Conservation (phyloP, 78 protist genomes). For the Dictyostelium purpureum region DNA sequence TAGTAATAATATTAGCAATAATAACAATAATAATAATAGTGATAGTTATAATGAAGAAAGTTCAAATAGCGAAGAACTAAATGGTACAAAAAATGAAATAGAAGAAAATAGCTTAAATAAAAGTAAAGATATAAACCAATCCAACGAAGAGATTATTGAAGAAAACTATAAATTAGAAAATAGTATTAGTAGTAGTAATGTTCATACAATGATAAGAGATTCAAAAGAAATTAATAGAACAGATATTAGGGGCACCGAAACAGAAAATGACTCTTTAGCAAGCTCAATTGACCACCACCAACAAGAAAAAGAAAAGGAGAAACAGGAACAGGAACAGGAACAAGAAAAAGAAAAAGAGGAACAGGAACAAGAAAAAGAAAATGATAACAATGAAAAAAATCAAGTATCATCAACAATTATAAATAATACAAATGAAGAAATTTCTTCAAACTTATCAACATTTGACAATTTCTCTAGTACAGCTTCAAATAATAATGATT, state of each 20-base stretch:
- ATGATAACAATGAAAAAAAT: not conserved
- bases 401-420: too few relatives aligned
- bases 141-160: too few relatives aligned
- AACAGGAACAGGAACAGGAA: too few relatives aligned
- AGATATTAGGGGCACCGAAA: not conserved
- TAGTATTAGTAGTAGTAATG: not conserved
- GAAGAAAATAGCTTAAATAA: too few relatives aligned
- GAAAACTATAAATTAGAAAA: too few relatives aligned
- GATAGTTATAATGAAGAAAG: too few relatives aligned
- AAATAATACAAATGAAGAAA: conserved; percentile 21
- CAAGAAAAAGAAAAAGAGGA: too few relatives aligned
- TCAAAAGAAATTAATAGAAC: not conserved
- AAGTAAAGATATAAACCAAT: too few relatives aligned
- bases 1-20: too few relatives aligned
- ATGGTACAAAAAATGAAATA: too few relatives aligned
- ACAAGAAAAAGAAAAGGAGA: not conserved
- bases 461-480: conserved; percentile 2
- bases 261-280: not conserved
- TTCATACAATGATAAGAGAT: not conserved
- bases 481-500: not conserved
- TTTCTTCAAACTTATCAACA: conserved; percentile 11
- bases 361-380: not conserved
- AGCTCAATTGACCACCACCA: not conserved
- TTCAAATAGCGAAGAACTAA: too few relatives aligned
- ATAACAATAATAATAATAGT: too few relatives aligned